These are phyloP conservation scores for Salisapilia sapeloensis DNA, from an alignment of 352 stramenopile species.

Conservation along the genomic window DNA sequence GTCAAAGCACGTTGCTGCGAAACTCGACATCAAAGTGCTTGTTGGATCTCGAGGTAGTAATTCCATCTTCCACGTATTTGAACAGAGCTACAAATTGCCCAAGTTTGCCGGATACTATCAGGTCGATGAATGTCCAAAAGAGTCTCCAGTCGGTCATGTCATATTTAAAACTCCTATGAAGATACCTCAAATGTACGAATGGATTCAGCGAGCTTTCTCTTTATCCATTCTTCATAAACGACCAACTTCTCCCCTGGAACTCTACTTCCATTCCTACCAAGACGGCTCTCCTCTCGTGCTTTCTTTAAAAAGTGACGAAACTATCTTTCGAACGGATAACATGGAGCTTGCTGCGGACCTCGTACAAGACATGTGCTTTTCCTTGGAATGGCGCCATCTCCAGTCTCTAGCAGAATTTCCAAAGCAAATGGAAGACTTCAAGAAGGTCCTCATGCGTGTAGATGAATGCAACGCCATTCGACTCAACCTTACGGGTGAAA, in stretches of 20 bases:
- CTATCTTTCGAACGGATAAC: constrained; percentile 54
- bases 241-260: constrained; percentile 12
- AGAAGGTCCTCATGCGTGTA: constrained; percentile 51
- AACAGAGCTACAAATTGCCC: constrained; percentile 50
- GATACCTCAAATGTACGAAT: constrained; percentile 48
- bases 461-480: constrained; percentile 80
- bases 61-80: constrained; percentile 77
- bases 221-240: no score
- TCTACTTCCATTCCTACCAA: constrained; percentile 43
- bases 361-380: constrained; percentile 74
- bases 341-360: constrained; percentile 79
- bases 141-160: constrained; percentile 26
- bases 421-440: constrained; percentile 73
- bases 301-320: constrained; percentile 29
- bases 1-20: constrained; percentile 43
- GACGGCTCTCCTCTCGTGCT: constrained; percentile 32
- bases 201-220: constrained; percentile 50
- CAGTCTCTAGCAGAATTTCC: constrained; percentile 78
- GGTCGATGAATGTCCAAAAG: constrained; percentile 12
- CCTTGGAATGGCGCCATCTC: constrained; percentile 76
- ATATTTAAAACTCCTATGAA: constrained; percentile 59
- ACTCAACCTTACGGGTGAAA: constrained; percentile 83
- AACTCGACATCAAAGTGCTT: constrained; percentile 51
- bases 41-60: constrained; percentile 71
- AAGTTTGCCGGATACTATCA: constrained; percentile 78